A percentile compares a stretch with the other conserved stretches of the same genome.
Evolutionary conservation across 2,329 filamentous ascomycete species (phyloP).

Genomic region (Diaporthe vaccinii): DNA sequence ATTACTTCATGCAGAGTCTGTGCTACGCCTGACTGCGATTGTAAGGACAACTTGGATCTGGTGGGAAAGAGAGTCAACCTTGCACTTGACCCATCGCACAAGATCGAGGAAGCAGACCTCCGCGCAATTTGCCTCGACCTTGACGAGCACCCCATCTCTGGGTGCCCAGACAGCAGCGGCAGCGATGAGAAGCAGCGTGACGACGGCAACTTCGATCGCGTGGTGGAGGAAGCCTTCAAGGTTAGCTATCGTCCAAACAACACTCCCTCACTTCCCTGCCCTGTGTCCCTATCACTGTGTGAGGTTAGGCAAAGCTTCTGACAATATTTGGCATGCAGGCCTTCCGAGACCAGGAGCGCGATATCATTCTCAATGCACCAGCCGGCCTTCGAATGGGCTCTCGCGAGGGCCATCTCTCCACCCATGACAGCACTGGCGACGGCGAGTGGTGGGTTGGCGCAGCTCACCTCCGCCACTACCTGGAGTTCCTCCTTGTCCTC

Average conservation of each 20-base stretch:
- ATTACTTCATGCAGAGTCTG: not conserved
- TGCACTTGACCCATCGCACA: not conserved
- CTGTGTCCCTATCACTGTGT: too few species aligned
- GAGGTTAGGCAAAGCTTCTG: not conserved
- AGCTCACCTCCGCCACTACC: not conserved
- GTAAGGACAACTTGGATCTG: fast-evolving
- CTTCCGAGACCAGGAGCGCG: not conserved
- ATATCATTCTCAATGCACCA: not conserved
- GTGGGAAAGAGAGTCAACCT: not conserved
- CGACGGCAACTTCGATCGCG: not conserved
- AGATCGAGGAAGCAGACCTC: not conserved
- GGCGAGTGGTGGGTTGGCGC: not conserved
- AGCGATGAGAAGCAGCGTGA: not conserved
- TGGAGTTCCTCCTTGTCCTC: not conserved
- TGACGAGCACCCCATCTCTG: too few species aligned
- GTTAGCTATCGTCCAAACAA: not conserved
- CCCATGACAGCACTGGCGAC: too few species aligned
- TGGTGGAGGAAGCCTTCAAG: not conserved
- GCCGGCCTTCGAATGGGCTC: not conserved
- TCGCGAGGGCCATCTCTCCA: too few species aligned
- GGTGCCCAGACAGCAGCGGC: not conserved
- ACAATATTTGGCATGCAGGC: not conserved
- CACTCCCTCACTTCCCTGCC: too few species aligned
- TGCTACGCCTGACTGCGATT: not conserved
- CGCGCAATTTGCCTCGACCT: not conserved